A percentile compares a stretch with the other conserved stretches of the same genome.
Evolutionary conservation across 2,329 filamentous ascomycete genomes (phyloP).

Genomic region (Monosporascus sp.): DNA sequence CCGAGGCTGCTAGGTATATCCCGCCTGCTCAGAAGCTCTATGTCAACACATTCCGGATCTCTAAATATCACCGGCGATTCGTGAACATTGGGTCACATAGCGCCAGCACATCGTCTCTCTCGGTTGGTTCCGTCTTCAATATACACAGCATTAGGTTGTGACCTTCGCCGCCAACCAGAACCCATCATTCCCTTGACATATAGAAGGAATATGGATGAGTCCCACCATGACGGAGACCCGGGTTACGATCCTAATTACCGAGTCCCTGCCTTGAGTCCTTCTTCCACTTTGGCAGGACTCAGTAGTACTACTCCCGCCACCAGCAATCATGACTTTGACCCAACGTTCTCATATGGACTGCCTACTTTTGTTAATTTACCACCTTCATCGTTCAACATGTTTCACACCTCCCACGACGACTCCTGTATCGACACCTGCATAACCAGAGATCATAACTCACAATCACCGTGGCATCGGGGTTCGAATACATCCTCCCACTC

Average conservation of each 20-base stretch:
- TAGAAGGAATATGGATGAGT: slow-evolving; percentile 8
- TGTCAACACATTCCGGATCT: not conserved
- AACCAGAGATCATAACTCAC: slow-evolving; percentile 3
- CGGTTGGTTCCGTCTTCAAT: slow-evolving; percentile 3
- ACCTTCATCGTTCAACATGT: slow-evolving; percentile 9
- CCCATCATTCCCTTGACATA: slow-evolving; percentile 6
- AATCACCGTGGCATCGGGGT: slow-evolving; percentile 6
- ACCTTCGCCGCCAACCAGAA: not conserved
- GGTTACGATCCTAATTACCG: slow-evolving; percentile 8
- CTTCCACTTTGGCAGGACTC: slow-evolving; percentile 8
- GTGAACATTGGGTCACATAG: not conserved
- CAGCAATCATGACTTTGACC: slow-evolving; percentile 7
- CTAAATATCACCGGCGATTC: not conserved
- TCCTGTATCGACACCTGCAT: slow-evolving; percentile 13
- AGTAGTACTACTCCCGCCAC: slow-evolving; percentile 1
- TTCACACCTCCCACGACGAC: slow-evolving; percentile 15
- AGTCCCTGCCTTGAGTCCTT: slow-evolving; percentile 6
- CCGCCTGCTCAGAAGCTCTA: not conserved
- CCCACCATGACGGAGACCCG: slow-evolving; percentile 9
- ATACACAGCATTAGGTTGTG: not conserved
- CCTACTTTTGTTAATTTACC: slow-evolving; percentile 7
- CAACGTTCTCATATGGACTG: slow-evolving; percentile 8
- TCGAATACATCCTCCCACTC: slow-evolving; percentile 3
- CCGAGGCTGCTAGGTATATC: not conserved
- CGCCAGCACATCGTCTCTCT: not conserved